Conservation (phyloP, 768 basidiomycete species). For the Melanogaster broomeanus region DNA sequence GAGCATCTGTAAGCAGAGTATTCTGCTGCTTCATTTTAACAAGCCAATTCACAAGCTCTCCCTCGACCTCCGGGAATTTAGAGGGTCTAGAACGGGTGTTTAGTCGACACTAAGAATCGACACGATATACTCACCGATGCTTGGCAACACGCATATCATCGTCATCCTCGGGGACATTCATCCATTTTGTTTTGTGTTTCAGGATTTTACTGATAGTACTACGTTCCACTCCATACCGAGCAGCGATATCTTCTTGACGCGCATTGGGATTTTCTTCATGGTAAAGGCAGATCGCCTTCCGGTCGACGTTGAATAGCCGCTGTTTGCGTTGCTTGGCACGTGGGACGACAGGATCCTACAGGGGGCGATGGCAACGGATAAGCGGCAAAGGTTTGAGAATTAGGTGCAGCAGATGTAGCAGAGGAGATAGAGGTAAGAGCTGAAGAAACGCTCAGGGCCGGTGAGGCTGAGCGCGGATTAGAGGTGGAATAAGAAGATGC, state of each 20-base stretch:
- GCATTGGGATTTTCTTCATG: conserved; percentile 62
- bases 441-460: conserved; percentile 59
- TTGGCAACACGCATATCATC: conserved; percentile 61
- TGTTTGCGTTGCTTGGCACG: conserved; percentile 64
- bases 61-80: conserved; percentile 81
- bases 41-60: conserved; percentile 61
- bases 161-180: conserved; percentile 63
- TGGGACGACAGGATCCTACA: conserved; percentile 30
- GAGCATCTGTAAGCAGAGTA: conserved; percentile 60
- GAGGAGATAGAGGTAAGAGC: conserved; percentile 55
- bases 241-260: conserved; percentile 85
- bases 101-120: conserved; percentile 8
- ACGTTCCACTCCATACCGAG: conserved; percentile 75
- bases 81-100: conserved; percentile 52
- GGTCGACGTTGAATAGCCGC: conserved; percentile 72
- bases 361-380: conserved; percentile 31
- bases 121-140: conserved; percentile 51
- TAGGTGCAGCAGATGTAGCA: conserved; percentile 29
- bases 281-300: conserved; percentile 73
- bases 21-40: conserved; percentile 50
- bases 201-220: conserved; percentile 95
- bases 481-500: conserved; percentile 44
- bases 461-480: conserved; percentile 59
- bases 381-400: conserved; percentile 30
- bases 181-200: conserved; percentile 82